Conservation (phyloP, 2,329 filamentous ascomycete species). For the Neurospora crassa region DNA sequence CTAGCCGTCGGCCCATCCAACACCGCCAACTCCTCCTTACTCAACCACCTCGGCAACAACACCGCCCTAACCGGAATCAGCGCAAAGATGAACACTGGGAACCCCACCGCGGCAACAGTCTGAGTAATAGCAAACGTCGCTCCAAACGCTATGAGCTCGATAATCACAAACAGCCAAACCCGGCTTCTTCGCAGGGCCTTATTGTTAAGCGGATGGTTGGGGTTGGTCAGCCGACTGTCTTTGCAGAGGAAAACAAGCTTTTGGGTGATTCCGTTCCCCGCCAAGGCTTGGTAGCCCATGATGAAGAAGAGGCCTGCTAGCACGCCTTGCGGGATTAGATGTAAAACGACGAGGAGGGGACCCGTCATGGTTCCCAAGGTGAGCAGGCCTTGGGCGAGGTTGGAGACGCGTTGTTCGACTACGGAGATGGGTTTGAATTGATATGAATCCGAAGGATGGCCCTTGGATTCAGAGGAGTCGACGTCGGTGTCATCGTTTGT, state of each 20-base stretch:
- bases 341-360: slow-evolving; percentile 62
- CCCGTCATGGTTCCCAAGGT: slow-evolving; percentile 72
- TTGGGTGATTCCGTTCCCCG: slow-evolving; percentile 65
- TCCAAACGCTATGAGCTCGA: slow-evolving; percentile 62
- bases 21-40: slow-evolving; percentile 46
- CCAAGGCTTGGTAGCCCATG: slow-evolving; percentile 72
- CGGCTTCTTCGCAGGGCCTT: slow-evolving; percentile 50
- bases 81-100: slow-evolving; percentile 63
- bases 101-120: slow-evolving; percentile 73
- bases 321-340: slow-evolving; percentile 70
- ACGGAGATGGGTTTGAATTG: slow-evolving; percentile 47
- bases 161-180: slow-evolving; percentile 61
- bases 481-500: slow-evolving; percentile 35
- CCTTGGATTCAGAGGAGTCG: slow-evolving; percentile 31
- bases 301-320: slow-evolving; percentile 76
- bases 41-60: slow-evolving; percentile 54
- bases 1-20: slow-evolving; percentile 69
- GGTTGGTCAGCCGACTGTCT: slow-evolving; percentile 53
- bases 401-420: slow-evolving; percentile 71
- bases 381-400: slow-evolving; percentile 67
- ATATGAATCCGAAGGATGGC: slow-evolving; percentile 35
- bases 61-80: slow-evolving; percentile 58
- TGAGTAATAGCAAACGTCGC: slow-evolving; percentile 75
- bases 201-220: slow-evolving; percentile 45
- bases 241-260: slow-evolving; percentile 63